These are phyloP conservation scores for Termitomyces sp. DNA, from an alignment of 1,284 basidiomycete genomes.

Conservation along the genomic window DNA sequence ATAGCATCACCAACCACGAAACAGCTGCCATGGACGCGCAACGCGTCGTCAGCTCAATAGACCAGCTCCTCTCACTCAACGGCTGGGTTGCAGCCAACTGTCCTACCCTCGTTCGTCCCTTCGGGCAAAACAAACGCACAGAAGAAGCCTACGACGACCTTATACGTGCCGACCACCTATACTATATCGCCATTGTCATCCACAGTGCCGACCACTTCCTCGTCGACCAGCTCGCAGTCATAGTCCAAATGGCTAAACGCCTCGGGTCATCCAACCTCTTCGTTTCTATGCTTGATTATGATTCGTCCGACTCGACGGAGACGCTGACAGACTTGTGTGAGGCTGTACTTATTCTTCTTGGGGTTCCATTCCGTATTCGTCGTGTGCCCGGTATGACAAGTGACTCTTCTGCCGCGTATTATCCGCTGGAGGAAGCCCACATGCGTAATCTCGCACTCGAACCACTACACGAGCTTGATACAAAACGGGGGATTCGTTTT, in stretches of 20 bases:
- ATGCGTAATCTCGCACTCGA: slow-evolving; percentile 89
- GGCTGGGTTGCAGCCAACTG: slow-evolving; percentile 99
- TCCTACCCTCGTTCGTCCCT: slow-evolving; percentile 84
- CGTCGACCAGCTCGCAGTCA: slow-evolving; percentile 92
- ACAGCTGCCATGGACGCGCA: slow-evolving; percentile 87
- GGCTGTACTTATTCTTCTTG: slow-evolving; percentile 84
- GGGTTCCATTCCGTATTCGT: slow-evolving; percentile 86
- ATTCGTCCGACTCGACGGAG: slow-evolving; percentile 87
- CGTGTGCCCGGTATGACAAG: slow-evolving; percentile 85
- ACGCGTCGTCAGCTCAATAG: slow-evolving; percentile 80
- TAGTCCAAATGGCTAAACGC: slow-evolving; percentile 87
- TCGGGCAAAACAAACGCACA: slow-evolving; percentile 74
- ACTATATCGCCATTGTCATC: slow-evolving; percentile 89
- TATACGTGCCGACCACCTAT: slow-evolving; percentile 74
- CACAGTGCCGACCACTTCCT: slow-evolving; percentile 97
- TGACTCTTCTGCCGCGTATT: slow-evolving; percentile 83
- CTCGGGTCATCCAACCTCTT: slow-evolving; percentile 86
- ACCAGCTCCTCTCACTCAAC: slow-evolving; percentile 86
- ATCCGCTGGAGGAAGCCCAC: slow-evolving; percentile 89
- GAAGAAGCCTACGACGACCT: slow-evolving; percentile 88
- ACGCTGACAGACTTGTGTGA: slow-evolving; percentile 91
- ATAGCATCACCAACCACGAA: slow-evolving; percentile 74
- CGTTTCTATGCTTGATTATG: slow-evolving; percentile 94
- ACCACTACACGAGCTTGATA: slow-evolving; percentile 79
- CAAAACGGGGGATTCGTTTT: slow-evolving; percentile 76